phyloP scores from a whole-genome alignment of 179 eudicot species.

The Corrigiola litoralis region DNA sequence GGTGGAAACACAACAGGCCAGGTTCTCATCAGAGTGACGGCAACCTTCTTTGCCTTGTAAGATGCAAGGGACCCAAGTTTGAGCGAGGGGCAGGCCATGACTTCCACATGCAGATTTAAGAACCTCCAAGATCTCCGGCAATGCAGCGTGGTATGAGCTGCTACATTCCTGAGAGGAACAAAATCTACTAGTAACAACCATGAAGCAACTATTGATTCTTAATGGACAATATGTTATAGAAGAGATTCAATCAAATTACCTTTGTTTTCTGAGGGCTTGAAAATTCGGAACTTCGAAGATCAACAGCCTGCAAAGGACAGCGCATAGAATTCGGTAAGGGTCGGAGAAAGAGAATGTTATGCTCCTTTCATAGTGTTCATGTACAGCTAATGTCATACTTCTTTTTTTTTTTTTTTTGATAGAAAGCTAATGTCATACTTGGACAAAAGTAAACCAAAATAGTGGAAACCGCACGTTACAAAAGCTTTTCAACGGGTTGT shows the following conservation, averaged over 20 bases:
- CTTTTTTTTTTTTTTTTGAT: too few relatives aligned
- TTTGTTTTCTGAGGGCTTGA: constrained; percentile 34
- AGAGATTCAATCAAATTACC: constrained; percentile 40
- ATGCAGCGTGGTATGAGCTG: constrained; percentile 60
- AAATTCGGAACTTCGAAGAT: constrained; percentile 64
- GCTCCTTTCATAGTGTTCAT: neutral
- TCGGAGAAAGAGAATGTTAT: neutral
- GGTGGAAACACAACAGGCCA: constrained; percentile 61
- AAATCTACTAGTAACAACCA: constrained; percentile 3
- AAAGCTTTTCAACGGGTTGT: too few relatives aligned
- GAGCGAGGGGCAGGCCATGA: constrained; percentile 79
- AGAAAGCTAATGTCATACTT: too few relatives aligned
- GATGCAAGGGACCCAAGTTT: constrained; percentile 82
- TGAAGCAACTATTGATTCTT: neutral
- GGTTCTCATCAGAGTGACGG: constrained; percentile 73
- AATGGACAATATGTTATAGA: neutral
- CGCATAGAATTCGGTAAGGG: neutral
- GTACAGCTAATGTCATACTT: neutral
- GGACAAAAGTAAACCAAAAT: too few relatives aligned
- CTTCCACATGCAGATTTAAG: constrained; percentile 56
- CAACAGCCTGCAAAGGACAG: constrained; percentile 59
- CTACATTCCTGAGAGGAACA: constrained; percentile 30
- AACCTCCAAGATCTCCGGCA: constrained; percentile 71
- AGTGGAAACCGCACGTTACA: too few relatives aligned
- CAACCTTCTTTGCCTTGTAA: constrained; percentile 76